Conservation (phyloP, 306 rosid genomes). For the Glycyrrhiza uralensis region DNA sequence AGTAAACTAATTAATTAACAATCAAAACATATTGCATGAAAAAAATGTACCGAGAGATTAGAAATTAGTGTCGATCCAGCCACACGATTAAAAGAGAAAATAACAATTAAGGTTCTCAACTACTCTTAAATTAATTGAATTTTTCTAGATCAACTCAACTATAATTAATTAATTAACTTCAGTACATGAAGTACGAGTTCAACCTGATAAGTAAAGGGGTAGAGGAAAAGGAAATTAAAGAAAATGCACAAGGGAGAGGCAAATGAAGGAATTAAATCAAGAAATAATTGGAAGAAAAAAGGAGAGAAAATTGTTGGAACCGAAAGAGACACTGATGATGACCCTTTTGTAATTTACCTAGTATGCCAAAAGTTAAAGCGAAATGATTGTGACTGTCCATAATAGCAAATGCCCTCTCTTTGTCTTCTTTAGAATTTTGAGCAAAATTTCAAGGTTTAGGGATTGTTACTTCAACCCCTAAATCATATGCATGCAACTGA, state of each 20-base stretch:
- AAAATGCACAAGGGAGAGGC: background rate
- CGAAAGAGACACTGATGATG: background rate
- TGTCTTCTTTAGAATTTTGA: background rate
- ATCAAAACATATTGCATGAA: no score
- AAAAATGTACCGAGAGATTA: no score
- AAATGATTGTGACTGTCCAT: conserved; percentile 27
- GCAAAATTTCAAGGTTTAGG: conserved; percentile 15
- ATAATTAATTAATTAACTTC: no score
- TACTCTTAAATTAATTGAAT: no score
- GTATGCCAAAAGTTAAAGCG: conserved; percentile 59
- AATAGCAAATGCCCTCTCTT: conserved; percentile 29
- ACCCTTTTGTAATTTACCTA: conserved; percentile 44
- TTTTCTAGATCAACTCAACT: no score
- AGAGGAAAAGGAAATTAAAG: no score
- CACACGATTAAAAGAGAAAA: no score
- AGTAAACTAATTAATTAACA: no score
- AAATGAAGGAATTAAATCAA: background rate
- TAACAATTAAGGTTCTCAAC: no score
- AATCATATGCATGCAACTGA: conserved; percentile 18
- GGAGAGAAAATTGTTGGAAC: background rate
- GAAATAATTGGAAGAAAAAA: background rate
- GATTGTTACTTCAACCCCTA: conserved; percentile 22
- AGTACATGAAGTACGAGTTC: no score
- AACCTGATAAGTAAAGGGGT: no score
- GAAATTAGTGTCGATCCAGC: no score